Evolutionary conservation across 1,139 yeast species (phyloP), one percentile per base, ranked within the genome.

Genomic region (Candida labiduridarum): DNA sequence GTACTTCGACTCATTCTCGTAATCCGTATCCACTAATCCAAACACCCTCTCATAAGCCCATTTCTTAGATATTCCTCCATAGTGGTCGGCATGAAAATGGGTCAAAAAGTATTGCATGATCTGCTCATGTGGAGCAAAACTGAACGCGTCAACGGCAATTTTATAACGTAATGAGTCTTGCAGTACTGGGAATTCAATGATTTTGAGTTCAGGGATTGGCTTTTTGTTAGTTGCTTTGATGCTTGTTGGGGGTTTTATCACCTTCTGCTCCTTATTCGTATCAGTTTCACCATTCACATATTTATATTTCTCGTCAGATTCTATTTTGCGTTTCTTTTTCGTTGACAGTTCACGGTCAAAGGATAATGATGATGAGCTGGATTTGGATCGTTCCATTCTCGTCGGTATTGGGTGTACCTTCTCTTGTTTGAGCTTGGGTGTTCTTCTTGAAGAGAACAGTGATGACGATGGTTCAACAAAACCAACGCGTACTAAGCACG

Each of bases 1-100:
- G 51, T 67, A 68, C 41, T 60, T 71, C 0, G 87, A 85, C 39
- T 81, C 78, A 46, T 70, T 65, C 7, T 60, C 64, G 45, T 63
- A 66, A 45, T 71, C 71, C 8, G 47, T 52, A 8, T 53, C 60
- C 16, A 63, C 62, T 15, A 62, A 62, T 4, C 64, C 67, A 50
- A 75, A 71, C 1, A 74, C 68, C 31, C 79, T 56, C 52, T 76
- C 77, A 44, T 69, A 68, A 52, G 79, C 69, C 98, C 98, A 94
- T 36, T 79, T 76, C 59, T 87, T 87, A 3, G 85, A 72, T 18
- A 94, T 69, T 0, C 98, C 98, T 2, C 90, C 91, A 62, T 94
- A 94, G 64, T 94, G 99, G 64, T 94, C 99, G 0, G 96, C 75
- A 66, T 94, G 99, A 68, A 89, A 92, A 69, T 94, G 99, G 0